These are phyloP conservation scores for Alternaria sp. DNA, from an alignment of 2,329 filamentous ascomycete species.

Conservation along the genomic window DNA sequence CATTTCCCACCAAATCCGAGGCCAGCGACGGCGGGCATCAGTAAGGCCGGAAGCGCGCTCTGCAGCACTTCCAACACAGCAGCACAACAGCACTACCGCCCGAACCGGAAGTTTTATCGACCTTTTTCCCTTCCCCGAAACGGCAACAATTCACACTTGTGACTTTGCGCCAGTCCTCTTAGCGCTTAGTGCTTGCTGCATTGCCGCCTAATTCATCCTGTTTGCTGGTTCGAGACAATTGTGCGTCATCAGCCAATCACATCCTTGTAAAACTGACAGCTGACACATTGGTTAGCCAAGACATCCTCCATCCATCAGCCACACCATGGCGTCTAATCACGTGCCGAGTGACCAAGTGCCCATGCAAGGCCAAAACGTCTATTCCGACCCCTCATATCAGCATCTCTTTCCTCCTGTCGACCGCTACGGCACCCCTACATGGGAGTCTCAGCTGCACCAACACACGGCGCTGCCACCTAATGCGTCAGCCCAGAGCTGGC, in stretches of 20 bases:
- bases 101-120: slow-evolving; percentile 47
- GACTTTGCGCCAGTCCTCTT: slow-evolving; percentile 42
- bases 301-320: slow-evolving; percentile 9
- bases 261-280: slow-evolving; percentile 18
- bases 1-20: slow-evolving; percentile 21
- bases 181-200: slow-evolving; percentile 45
- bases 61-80: slow-evolving; percentile 32
- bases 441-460: slow-evolving; percentile 42
- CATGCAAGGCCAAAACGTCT: slow-evolving; percentile 45
- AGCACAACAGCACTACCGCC: slow-evolving; percentile 38
- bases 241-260: slow-evolving; percentile 44
- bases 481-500: slow-evolving; percentile 35
- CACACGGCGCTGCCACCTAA: slow-evolving; percentile 32
- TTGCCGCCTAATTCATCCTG: slow-evolving; percentile 38
- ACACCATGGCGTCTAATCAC: slow-evolving; percentile 50
- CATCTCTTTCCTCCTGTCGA: slow-evolving; percentile 41
- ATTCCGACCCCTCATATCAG: slow-evolving; percentile 43
- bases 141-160: slow-evolving; percentile 39
- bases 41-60: slow-evolving; percentile 13
- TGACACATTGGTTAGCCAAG: slow-evolving; percentile 26
- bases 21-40: slow-evolving; percentile 21
- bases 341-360: slow-evolving; percentile 48
- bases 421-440: slow-evolving; percentile 42
- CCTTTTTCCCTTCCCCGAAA: slow-evolving; percentile 38
- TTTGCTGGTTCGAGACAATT: slow-evolving; percentile 33